These are phyloP conservation scores for Fraxinus pennsylvanica DNA, from an alignment of 257 asterid species.

Conservation along the genomic window DNA sequence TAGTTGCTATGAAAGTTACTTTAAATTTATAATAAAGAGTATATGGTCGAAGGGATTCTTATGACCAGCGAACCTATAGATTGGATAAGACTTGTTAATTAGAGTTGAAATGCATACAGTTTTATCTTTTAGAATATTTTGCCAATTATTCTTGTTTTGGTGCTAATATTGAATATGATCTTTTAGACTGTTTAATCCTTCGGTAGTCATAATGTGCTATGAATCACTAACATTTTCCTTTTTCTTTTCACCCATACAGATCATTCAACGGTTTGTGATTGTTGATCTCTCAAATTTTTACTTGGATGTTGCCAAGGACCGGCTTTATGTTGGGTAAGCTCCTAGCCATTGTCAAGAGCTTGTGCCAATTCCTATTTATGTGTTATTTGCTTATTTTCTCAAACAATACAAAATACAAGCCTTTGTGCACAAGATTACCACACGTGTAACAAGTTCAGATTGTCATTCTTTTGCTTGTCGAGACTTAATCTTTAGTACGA, in stretches of 20 bases:
- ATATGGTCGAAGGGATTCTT: background rate
- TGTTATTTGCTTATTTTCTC: background rate
- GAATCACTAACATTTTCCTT: background rate
- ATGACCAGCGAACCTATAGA: background rate
- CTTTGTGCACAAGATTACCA: too few relatives aligned
- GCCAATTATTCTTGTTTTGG: background rate
- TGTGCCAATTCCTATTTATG: constrained; percentile 2
- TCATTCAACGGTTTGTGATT: constrained; percentile 82
- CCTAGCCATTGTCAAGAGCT: constrained; percentile 3
- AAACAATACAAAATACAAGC: too few relatives aligned
- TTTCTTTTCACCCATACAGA: constrained; percentile 48
- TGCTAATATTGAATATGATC: background rate
- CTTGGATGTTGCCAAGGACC: constrained; percentile 93
- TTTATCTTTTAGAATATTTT: background rate
- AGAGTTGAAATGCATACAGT: background rate
- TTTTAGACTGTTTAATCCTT: background rate
- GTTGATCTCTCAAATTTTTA: constrained; percentile 97
- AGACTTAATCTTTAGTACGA: background rate
- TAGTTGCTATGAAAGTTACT: background rate
- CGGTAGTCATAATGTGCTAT: background rate
- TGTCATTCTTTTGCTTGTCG: background rate
- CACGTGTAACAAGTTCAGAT: too few relatives aligned
- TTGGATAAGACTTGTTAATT: background rate
- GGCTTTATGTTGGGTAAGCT: constrained; percentile 93
- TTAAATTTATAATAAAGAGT: too few relatives aligned